These are phyloP conservation scores for Kwoniella heveanensis DNA, from an alignment of 768 basidiomycete species.

Conservation along the genomic window DNA sequence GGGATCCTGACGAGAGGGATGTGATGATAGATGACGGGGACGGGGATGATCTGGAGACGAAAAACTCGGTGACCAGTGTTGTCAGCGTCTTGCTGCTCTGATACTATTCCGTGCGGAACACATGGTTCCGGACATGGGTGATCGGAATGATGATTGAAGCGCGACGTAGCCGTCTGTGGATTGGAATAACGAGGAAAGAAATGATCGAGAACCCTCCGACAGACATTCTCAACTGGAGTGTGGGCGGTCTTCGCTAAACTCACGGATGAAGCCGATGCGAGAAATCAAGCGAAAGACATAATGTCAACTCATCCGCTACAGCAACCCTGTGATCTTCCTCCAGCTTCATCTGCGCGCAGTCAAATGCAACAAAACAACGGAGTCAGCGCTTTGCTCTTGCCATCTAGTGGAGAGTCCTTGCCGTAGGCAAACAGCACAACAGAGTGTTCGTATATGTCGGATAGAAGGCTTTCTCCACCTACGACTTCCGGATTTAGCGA, in stretches of 20 bases:
- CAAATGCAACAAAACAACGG: neutral
- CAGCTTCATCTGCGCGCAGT: constrained; percentile 33
- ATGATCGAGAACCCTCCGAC: too few relatives aligned
- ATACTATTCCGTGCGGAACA: too few relatives aligned
- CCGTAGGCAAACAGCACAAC: too few relatives aligned
- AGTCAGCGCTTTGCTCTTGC: neutral
- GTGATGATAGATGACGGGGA: constrained; percentile 62
- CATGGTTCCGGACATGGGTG: too few relatives aligned
- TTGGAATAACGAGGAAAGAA: too few relatives aligned
- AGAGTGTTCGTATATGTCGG: too few relatives aligned
- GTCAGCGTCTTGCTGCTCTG: too few relatives aligned
- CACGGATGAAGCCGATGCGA: constrained; percentile 63
- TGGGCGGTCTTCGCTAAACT: constrained; percentile 6
- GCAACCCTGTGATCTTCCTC: constrained; percentile 45
- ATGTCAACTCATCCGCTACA: constrained; percentile 60
- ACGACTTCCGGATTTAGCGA: constrained; percentile 64
- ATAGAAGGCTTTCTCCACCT: too few relatives aligned
- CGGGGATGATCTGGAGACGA: constrained; percentile 21
- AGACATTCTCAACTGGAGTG: neutral
- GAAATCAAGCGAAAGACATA: constrained; percentile 95
- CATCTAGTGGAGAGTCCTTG: neutral
- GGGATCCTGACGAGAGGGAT: constrained; percentile 77
- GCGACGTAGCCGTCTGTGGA: too few relatives aligned
- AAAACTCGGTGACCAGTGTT: too few relatives aligned
- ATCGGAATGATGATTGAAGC: too few relatives aligned